Base-by-base conservation (phyloP, 2,329 filamentous ascomycete species). In the Escovopsis sp. region DNA sequence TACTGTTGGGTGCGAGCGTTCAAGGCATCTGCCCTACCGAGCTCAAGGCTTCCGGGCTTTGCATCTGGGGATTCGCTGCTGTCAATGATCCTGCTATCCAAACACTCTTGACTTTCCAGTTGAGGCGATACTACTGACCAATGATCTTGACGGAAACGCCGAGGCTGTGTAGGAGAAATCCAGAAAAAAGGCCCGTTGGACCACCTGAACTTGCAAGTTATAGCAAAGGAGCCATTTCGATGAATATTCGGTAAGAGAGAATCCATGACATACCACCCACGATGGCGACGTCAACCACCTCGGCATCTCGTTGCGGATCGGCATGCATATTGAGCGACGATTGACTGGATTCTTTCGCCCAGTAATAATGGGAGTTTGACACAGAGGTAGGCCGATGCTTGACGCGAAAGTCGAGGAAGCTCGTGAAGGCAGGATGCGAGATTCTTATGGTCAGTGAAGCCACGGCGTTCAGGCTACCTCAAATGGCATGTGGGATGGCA, bases 1-100 rank as follows among this genome's bases (percentile, higher is more conserved):
- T 66, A 66, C 36, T 70, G 67, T 34, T 70, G 67, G 0, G 65
- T 68, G 9, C 67, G 58, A 6, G 67, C 67, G 34, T 69, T 70
- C 41, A 70, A 53, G 0, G 67, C 67, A 50, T 70, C 67, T 32
- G 67, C 67, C 15, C 67, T 56, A 2, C 67, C 67, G 4, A 68
- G 48, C 4, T 62, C 53, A 4, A 70, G 49, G 0, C 61, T 57
- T 0, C 51, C 53, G 1, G 57, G 47, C 46, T 67, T 66, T 36
- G 53, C 59, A 34, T 66, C 65, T 67, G 2, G 24, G 2, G 35
- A 2, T 20, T 20, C 13, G 5, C 2, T 35, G 4, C 12, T 15
- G 29, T 52, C 8, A 48, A 34, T n/a, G 24, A 33, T 10, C 7
- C 12, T 11, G 35, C 31, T 5, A 2, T 10, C 7, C 9, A 31